A percentile compares a stretch with the other conserved stretches of the same genome.
Evolutionary conservation across 192 early-diverging fungal genomes (phyloP).

Genomic region (Backusella westeae): DNA sequence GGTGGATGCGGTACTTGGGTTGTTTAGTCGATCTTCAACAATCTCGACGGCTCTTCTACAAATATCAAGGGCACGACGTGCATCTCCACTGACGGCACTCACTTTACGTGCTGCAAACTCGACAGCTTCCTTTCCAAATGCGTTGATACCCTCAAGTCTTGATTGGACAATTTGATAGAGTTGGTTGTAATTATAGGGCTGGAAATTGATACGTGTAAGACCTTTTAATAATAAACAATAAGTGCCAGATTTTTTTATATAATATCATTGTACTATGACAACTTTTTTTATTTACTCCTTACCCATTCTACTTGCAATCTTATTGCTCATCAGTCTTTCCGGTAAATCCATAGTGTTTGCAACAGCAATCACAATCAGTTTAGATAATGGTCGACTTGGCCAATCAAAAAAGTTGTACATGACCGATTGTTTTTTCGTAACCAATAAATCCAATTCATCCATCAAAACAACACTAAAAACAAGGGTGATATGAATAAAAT

Average conservation of each 20-base stretch:
- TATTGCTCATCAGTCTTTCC: constrained; percentile 85
- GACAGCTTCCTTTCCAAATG: constrained; percentile 80
- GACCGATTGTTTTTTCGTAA: constrained; percentile 87
- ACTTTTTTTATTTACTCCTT: constrained; percentile 11
- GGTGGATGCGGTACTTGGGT: constrained; percentile 7
- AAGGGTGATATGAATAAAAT: not conserved
- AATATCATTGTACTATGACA: too few species aligned
- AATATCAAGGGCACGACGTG: constrained; percentile 91
- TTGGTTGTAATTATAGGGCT: constrained; percentile 87
- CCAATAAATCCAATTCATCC: constrained; percentile 95
- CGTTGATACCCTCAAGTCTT: constrained; percentile 67
- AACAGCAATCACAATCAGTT: constrained; percentile 90
- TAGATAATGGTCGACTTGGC: constrained; percentile 81
- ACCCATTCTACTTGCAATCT: constrained; percentile 89
- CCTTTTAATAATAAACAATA: constrained; percentile 39
- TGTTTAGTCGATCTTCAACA: constrained; percentile 45
- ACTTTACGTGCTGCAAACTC: constrained; percentile 96
- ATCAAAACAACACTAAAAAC: constrained; percentile 81
- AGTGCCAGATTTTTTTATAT: too few species aligned
- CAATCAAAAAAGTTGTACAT: constrained; percentile 99
- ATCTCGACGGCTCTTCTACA: constrained; percentile 80
- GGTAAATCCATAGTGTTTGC: constrained; percentile 99
- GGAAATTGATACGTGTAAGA: constrained; percentile 87
- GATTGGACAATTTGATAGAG: constrained; percentile 84
- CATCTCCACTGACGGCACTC: constrained; percentile 94